A percentile compares a stretch with the other conserved stretches of the same genome.
phyloP scores from a whole-genome alignment of 2,329 filamentous ascomycete species.

The Cephalotrichum gorgonifer region DNA sequence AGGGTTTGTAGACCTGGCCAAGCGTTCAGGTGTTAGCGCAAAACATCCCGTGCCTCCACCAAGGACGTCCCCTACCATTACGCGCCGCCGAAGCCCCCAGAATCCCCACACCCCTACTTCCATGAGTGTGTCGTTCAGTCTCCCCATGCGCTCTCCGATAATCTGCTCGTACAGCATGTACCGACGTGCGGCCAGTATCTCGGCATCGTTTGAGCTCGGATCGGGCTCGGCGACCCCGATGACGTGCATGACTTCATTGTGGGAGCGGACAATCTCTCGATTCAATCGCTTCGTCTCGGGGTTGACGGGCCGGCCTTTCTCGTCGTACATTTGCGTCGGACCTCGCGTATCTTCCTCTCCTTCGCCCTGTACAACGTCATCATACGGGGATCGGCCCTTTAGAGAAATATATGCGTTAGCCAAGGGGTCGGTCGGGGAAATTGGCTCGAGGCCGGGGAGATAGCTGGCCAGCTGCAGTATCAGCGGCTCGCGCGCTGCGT shows the following conservation, averaged over 20 bases:
- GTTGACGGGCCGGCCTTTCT: conserved; percentile 45
- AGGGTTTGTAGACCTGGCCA: conserved; percentile 39
- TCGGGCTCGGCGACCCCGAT: conserved; percentile 53
- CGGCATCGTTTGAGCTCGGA: conserved; percentile 26
- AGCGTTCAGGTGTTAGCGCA: neutral
- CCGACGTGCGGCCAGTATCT: conserved; percentile 24
- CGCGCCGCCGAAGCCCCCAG: conserved; percentile 40
- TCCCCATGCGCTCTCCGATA: conserved; percentile 28
- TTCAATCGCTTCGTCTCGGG: conserved; percentile 43
- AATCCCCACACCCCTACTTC: conserved; percentile 41
- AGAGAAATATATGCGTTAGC: neutral
- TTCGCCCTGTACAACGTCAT: conserved; percentile 42
- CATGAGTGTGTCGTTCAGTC: conserved; percentile 21
- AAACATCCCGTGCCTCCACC: neutral
- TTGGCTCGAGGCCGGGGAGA: neutral
- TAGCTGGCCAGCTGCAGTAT: neutral
- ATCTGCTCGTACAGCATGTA: conserved; percentile 29
- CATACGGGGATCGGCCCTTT: conserved; percentile 50
- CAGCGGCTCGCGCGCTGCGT: no score
- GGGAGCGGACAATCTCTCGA: conserved; percentile 45
- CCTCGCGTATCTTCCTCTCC: conserved; percentile 29
- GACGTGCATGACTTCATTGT: conserved; percentile 54
- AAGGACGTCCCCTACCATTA: conserved; percentile 32
- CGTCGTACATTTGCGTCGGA: conserved; percentile 40
- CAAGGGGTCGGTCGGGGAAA: neutral